These are phyloP conservation scores for Apiospora hydei DNA, from an alignment of 2,329 filamentous ascomycete species.

Conservation along the genomic window DNA sequence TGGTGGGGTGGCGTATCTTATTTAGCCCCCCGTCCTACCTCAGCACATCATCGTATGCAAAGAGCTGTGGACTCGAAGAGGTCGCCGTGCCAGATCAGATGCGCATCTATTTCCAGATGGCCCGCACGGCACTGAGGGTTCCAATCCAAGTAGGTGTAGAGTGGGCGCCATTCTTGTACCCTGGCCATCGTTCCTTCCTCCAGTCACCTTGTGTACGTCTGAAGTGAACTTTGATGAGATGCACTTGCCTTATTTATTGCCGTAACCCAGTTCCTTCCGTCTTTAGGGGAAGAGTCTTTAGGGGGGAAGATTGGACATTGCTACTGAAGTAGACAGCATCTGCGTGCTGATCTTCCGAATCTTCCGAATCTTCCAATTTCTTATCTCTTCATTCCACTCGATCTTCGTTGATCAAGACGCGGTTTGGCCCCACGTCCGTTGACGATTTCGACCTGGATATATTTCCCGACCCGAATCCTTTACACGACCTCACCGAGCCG, in stretches of 20 bases:
- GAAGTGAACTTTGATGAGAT: not conserved
- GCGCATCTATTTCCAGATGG: slow-evolving; percentile 11
- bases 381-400: not conserved
- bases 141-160: not conserved
- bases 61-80: slow-evolving; percentile 10
- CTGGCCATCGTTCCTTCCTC: not conserved
- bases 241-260: slow-evolving; percentile 14
- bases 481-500: not conserved
- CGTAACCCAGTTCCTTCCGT: not conserved
- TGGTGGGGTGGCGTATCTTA: slow-evolving; percentile 5
- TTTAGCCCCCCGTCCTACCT: slow-evolving; percentile 20
- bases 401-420: not conserved
- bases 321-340: not conserved
- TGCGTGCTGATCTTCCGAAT: not conserved
- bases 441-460: not conserved
- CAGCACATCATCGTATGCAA: slow-evolving; percentile 12
- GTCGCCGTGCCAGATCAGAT: not conserved
- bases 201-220: not conserved
- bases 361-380: not conserved
- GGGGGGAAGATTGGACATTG: not conserved
- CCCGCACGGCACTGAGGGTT: not conserved
- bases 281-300: too few relatives aligned
- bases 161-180: not conserved
- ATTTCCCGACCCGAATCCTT: not conserved
- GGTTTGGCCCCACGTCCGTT: not conserved